Conservation (phyloP, 1,139 yeast genomes). For the Candida sp. region DNA sequence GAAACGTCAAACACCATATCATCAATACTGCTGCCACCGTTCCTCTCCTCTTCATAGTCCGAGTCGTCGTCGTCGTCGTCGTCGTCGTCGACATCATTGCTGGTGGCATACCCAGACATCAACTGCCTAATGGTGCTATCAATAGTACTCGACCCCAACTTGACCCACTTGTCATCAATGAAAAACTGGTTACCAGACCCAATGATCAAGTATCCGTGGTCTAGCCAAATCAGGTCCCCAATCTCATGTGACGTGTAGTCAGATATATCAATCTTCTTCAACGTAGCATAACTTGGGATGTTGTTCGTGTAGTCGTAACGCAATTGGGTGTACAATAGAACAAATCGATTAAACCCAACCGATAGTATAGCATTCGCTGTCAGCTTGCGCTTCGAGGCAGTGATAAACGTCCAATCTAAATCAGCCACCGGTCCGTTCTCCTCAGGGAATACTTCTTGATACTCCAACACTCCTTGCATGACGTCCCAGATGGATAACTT, state of each 20-base stretch:
- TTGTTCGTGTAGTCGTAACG: conserved; percentile 88
- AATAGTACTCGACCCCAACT: conserved; percentile 33
- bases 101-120: conserved; percentile 50
- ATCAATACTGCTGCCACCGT: conserved; percentile 9
- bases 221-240: conserved; percentile 90
- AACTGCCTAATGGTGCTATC: conserved; percentile 48
- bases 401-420: conserved; percentile 83
- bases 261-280: conserved; percentile 73
- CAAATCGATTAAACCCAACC: conserved; percentile 70
- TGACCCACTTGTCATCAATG: conserved; percentile 69
- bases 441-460: conserved; percentile 46
- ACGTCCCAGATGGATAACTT: conserved; percentile 80
- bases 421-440: conserved; percentile 52
- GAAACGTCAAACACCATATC: conserved; percentile 35
- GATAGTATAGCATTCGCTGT: conserved; percentile 75
- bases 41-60: conserved; percentile 2
- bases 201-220: conserved; percentile 76
- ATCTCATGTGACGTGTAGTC: conserved; percentile 77
- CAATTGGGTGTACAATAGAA: conserved; percentile 75
- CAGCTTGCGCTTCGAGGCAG: conserved; percentile 25
- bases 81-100: conserved; percentile 21
- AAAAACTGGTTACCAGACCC: conserved; percentile 93
- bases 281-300: conserved; percentile 77
- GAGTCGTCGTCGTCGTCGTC: too few relatives aligned
- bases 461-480: conserved; percentile 69